Base-by-base conservation (phyloP, 2,329 filamentous ascomycete species). In the Diaporthe australafricana region DNA sequence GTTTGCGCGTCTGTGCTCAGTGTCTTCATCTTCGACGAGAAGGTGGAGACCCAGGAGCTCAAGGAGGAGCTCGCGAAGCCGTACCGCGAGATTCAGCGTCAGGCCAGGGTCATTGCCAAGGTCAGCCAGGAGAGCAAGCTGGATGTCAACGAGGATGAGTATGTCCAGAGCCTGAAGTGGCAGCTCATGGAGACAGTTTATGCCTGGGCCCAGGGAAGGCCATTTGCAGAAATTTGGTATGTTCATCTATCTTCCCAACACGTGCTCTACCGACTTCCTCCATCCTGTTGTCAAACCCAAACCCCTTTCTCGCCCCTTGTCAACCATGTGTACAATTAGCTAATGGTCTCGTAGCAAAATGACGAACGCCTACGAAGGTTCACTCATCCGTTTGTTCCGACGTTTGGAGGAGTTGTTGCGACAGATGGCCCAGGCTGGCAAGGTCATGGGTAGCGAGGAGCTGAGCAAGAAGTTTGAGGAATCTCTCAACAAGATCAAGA, bases 361-460 rank as follows among this genome's bases (percentile, higher is more conserved):
- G 95, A 98, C 96, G 35, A 96, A 98, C 78, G 94, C 96, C 35
- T 99, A 98, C 83, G 96, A 99, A 85, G 96, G 96, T 73, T 98
- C 94, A 72, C 86, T 99, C 73, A 98, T 99, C 77, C 94, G 96
- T 62, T 91, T 98, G 48, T 99, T 99, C 90, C 93, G 96, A 69
- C 93, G 96, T 25, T 87, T 99, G 40, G 96, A 99, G 83, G 96
- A 99, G 84, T 87, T 98, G 71, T 87, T 99, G 45, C 90, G 96
- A 76, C 96, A 99, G 83, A 97, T 98, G 89, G 96, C 93, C 20
- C 94, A 98, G 84, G 96, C 96, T 30, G 90, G 94, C 75, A 98
- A 98, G 85, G 96, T 98, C 74, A 99, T 99, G 96, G 96, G 96
- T 78, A 98, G 93, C 80, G 94, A 97, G 73, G 96, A 98, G 78